A percentile compares a stretch with the other conserved stretches of the same genome.
phyloP scores from a whole-genome alignment of 1,139 yeast genomes.

The Nadsonia starkeyi-henricii region DNA sequence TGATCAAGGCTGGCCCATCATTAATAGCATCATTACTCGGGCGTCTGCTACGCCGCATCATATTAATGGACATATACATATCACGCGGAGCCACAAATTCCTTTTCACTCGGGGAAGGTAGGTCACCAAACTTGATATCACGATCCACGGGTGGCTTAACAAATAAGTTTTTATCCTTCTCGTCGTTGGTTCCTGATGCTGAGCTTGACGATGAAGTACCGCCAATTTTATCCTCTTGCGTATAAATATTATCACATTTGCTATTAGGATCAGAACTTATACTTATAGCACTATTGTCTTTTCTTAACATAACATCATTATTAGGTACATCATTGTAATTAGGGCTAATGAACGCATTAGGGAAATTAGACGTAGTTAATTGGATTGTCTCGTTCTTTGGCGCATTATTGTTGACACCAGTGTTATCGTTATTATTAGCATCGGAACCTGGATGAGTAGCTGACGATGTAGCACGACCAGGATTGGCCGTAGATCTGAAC shows the following conservation, averaged over 20 bases:
- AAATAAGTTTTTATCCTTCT: background rate
- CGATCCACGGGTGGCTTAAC: slow-evolving; percentile 17
- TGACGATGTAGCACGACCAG: background rate
- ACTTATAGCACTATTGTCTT: background rate
- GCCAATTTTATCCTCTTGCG: background rate
- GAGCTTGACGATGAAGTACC: slow-evolving; percentile 2
- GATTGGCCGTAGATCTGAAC: background rate
- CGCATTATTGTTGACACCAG: background rate
- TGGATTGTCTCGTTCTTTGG: background rate
- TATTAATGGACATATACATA: slow-evolving; percentile 68
- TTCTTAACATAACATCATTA: background rate
- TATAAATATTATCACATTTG: background rate
- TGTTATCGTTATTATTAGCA: background rate
- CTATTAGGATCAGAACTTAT: background rate
- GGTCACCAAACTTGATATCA: slow-evolving; percentile 29
- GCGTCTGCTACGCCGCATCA: slow-evolving; percentile 44
- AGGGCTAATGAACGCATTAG: background rate
- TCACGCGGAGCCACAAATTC: slow-evolving; percentile 65
- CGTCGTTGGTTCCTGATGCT: slow-evolving; percentile 10
- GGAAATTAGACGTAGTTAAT: background rate
- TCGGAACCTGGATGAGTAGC: background rate
- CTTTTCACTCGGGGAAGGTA: slow-evolving; percentile 25
- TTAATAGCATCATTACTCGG: slow-evolving; percentile 26
- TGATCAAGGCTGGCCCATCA: slow-evolving; percentile 71
- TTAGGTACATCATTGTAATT: background rate